These are phyloP conservation scores for Mycena citricolor DNA, from an alignment of 1,284 basidiomycete species.

Conservation along the genomic window DNA sequence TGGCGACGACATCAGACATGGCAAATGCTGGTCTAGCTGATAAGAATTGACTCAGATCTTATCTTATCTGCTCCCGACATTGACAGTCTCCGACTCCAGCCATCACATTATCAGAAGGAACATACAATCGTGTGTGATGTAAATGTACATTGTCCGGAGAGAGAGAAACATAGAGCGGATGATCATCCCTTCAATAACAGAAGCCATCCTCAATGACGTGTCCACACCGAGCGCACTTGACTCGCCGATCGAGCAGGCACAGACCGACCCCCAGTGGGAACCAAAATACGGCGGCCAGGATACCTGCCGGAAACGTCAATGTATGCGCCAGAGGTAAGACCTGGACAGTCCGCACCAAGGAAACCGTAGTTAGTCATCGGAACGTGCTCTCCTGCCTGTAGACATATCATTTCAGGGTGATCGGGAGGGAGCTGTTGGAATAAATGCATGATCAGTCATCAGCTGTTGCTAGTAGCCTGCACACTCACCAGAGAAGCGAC, in stretches of 20 bases:
- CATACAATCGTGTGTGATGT: slow-evolving; percentile 19
- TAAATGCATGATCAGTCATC: background rate
- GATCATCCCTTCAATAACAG: slow-evolving; percentile 22
- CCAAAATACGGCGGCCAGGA: slow-evolving; percentile 78
- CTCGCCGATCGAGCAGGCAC: slow-evolving; percentile 69
- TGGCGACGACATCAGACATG: no score
- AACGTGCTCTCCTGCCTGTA: slow-evolving; percentile 71
- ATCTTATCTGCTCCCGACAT: no score
- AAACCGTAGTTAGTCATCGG: slow-evolving; percentile 60
- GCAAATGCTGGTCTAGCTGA: no score
- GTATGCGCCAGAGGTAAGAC: slow-evolving; percentile 2
- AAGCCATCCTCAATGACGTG: slow-evolving; percentile 35
- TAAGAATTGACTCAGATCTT: no score
- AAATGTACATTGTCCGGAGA: slow-evolving; percentile 9
- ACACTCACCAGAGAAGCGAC: slow-evolving; percentile 35
- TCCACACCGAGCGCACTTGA: slow-evolving; percentile 62
- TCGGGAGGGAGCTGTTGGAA: slow-evolving; percentile 64
- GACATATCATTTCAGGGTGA: slow-evolving; percentile 78
- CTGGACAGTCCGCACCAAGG: slow-evolving; percentile 49
- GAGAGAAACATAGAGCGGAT: no score
- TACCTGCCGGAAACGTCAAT: slow-evolving; percentile 41
- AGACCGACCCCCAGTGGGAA: slow-evolving; percentile 76
- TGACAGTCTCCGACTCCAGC: slow-evolving; percentile 3
- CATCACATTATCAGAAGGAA: slow-evolving; percentile 18
- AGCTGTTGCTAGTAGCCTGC: background rate